Evolutionary conservation across 805 yeast species (phyloP).

Genomic region (Suhomyces pyralidae): DNA sequence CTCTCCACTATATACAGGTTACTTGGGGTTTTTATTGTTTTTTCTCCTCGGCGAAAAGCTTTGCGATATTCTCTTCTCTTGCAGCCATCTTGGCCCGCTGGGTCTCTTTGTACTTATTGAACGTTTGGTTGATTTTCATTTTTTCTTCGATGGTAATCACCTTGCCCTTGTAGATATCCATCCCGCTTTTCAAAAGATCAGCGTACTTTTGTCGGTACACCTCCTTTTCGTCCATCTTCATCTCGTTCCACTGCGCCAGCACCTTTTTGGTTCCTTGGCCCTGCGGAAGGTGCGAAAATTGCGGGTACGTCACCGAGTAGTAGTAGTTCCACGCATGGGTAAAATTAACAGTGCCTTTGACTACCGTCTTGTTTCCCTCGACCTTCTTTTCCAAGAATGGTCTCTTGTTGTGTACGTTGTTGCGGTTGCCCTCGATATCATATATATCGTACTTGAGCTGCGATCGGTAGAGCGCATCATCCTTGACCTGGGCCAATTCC

Average conservation of each 20-base stretch:
- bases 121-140: constrained; percentile 10
- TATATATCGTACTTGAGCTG: constrained; percentile 22
- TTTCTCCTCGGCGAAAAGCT: background rate
- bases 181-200: constrained; percentile 23
- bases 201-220: constrained; percentile 25
- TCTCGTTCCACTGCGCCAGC: constrained; percentile 22
- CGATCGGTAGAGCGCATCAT: constrained; percentile 18
- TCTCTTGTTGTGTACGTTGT: constrained; percentile 3
- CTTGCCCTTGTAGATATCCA: constrained; percentile 27
- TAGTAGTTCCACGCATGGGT: constrained; percentile 39
- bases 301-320: constrained; percentile 16
- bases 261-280: constrained; percentile 14
- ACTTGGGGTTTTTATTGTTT: too few species aligned
- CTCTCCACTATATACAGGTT: too few species aligned
- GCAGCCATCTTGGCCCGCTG: constrained; percentile 5
- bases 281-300: constrained; percentile 12
- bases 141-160: constrained; percentile 27
- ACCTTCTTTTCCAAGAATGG: constrained; percentile 2
- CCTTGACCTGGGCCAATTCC: constrained; percentile 13
- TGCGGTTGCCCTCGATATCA: background rate
- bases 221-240: constrained; percentile 28
- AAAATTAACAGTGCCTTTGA: constrained; percentile 18
- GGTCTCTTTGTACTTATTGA: constrained; percentile 12
- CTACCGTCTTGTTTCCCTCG: constrained; percentile 8
- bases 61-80: constrained; percentile 2